Conservation (phyloP, 2,329 filamentous ascomycete species). For the Talaromyces sp. region DNA sequence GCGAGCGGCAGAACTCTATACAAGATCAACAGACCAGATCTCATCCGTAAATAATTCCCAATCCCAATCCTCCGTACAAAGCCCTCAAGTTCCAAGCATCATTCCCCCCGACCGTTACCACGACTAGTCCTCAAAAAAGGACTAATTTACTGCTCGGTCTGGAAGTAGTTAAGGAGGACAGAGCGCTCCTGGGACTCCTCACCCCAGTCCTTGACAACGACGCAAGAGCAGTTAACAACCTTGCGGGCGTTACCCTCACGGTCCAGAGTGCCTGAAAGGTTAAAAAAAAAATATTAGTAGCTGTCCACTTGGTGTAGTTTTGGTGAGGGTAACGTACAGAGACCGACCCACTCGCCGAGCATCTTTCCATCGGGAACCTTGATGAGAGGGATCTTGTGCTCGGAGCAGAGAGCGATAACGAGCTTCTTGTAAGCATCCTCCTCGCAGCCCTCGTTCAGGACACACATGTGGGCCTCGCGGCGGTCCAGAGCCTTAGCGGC, state of each 20-base stretch:
- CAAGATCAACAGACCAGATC: neutral
- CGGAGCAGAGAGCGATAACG: constrained; percentile 95
- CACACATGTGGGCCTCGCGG: constrained; percentile 99
- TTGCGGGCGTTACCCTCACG: constrained; percentile 99
- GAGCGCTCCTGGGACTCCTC: constrained; percentile 99
- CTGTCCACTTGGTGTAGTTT: neutral
- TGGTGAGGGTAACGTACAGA: constrained; percentile 71
- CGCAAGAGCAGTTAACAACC: constrained; percentile 99
- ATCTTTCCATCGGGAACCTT: constrained; percentile 99
- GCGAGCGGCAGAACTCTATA: constrained; percentile 3
- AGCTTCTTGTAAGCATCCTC: constrained; percentile 99
- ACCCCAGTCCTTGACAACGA: constrained; percentile 99
- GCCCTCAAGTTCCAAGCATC: neutral
- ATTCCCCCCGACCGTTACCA: constrained; percentile 17
- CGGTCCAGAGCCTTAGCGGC: constrained; percentile 98
- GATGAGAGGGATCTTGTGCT: constrained; percentile 99
- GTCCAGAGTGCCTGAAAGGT: constrained; percentile 81
- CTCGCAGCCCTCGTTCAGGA: constrained; percentile 99
- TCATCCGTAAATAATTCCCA: neutral
- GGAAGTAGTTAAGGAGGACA: constrained; percentile 99
- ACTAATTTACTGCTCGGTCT: constrained; percentile 65
- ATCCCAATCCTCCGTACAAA: neutral
- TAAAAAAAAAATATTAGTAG: constrained; percentile 17
- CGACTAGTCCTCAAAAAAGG: neutral
- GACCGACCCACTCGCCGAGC: constrained; percentile 98